Conservation (phyloP, 352 stramenopile species). For the Phytophthora pluvialis region DNA sequence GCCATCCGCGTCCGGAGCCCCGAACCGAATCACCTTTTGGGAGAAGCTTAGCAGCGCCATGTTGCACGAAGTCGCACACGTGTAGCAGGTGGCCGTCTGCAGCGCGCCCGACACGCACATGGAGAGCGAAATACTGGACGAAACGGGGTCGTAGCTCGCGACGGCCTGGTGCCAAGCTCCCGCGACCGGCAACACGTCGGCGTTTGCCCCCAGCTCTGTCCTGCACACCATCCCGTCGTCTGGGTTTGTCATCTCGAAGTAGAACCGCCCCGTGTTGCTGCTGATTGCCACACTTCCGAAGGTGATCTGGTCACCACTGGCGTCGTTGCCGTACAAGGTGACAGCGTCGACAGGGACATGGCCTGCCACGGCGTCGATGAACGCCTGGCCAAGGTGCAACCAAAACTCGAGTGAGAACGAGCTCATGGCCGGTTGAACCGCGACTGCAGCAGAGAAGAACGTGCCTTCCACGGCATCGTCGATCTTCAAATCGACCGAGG, state of each 20-base stretch:
- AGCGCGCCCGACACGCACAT: slow-evolving; percentile 32
- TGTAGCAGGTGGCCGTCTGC: slow-evolving; percentile 15
- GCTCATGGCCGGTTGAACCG: slow-evolving; percentile 51
- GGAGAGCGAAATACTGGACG: slow-evolving; percentile 48
- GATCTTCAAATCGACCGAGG: slow-evolving; percentile 40
- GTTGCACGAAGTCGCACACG: slow-evolving; percentile 31
- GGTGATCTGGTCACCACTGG: slow-evolving; percentile 4
- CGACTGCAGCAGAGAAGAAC: slow-evolving; percentile 60
- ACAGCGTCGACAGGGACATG: slow-evolving; percentile 3
- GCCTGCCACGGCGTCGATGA: background rate
- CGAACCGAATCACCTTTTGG: slow-evolving; percentile 39
- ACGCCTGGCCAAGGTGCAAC: slow-evolving; percentile 34
- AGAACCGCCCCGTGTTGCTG: slow-evolving; percentile 13
- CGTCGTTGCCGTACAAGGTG: slow-evolving; percentile 18
- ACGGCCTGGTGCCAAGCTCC: slow-evolving; percentile 60
- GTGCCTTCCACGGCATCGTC: slow-evolving; percentile 53
- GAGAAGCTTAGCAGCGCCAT: slow-evolving; percentile 46
- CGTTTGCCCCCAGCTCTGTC: slow-evolving; percentile 7
- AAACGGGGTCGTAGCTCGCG: slow-evolving; percentile 58
- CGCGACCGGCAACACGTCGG: slow-evolving; percentile 15
- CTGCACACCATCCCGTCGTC: slow-evolving; percentile 22
- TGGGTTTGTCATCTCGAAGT: slow-evolving; percentile 42
- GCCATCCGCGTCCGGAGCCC: slow-evolving; percentile 11
- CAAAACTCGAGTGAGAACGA: slow-evolving; percentile 77
- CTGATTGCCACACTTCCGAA: slow-evolving; percentile 29